Conservation (phyloP, 2,329 filamentous ascomycete species). For the Helotiales sp. region DNA sequence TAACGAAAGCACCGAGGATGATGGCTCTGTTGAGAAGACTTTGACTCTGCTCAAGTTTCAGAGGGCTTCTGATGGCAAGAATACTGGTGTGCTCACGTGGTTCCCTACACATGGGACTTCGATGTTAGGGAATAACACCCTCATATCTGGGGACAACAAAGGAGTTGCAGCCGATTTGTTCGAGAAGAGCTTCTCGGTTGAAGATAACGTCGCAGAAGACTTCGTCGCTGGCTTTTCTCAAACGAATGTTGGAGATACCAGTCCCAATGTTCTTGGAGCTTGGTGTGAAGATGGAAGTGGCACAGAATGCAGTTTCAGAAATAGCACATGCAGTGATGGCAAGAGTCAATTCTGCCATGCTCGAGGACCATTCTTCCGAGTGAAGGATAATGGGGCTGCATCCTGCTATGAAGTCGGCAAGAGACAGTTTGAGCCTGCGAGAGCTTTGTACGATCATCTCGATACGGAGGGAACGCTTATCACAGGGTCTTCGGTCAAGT, state of each 20-base stretch:
- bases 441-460: constrained; percentile 62
- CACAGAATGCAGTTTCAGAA: constrained; percentile 72
- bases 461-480: constrained; percentile 51
- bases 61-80: constrained; percentile 74
- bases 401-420: constrained; percentile 78
- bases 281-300: constrained; percentile 88
- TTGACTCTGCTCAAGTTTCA: constrained; percentile 79
- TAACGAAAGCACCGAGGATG: constrained; percentile 54
- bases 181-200: constrained; percentile 68
- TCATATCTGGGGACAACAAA: constrained; percentile 95
- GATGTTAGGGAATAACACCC: constrained; percentile 87
- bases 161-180: constrained; percentile 87
- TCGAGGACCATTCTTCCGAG: constrained; percentile 70
- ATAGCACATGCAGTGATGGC: constrained; percentile 80
- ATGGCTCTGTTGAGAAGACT: constrained; percentile 70
- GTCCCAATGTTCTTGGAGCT: constrained; percentile 84
- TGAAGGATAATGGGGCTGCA: constrained; percentile 71
- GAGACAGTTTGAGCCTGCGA: constrained; percentile 70
- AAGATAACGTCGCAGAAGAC: constrained; percentile 60
- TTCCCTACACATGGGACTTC: constrained; percentile 93
- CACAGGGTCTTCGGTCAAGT: constrained; percentile 70
- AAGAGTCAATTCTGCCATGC: constrained; percentile 74
- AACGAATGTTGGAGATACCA: constrained; percentile 88
- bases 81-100: constrained; percentile 84
- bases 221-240: constrained; percentile 95